Base-by-base conservation (phyloP, 148 eudicot species). In the Oxyria digyna region DNA sequence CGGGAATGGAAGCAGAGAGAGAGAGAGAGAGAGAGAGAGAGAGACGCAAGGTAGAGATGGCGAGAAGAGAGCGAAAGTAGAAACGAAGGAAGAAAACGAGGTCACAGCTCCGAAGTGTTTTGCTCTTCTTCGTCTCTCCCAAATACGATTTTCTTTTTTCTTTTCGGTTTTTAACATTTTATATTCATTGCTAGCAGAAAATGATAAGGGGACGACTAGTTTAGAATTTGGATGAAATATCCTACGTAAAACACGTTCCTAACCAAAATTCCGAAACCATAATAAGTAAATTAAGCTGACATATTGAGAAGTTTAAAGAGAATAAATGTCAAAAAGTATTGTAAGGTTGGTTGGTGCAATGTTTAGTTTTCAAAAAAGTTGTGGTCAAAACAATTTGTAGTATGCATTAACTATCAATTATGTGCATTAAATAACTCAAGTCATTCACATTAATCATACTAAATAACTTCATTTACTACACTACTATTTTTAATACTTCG, bases 31-130 rank as follows among this genome's bases (percentile, higher is more conserved):
- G 54, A 37, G 57, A 72, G 49, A 71, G 32, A 64, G 64, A 17
- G 32, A 67, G 50, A 50, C 71, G 63, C 41, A 54, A 48, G 62
- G 33, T 75, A 71, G 63, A 79, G 71, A 76, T 72, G 80, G 78
- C 54, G 65, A 76, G 68, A 57, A 15, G 37, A 41, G 81, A 75
- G 80, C 27, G 68, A 74, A 73, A 57, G 29, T 74, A 74, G 76
- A 79, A 15, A 59, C 9, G 45, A 76, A 78, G 64, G 69, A 42
- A 78, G 69, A 64, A 70, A 75, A 64, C 49, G 71, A 69, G 67
- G 55, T 54, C 68, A 50, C 67, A 29, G 64, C 70, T 73, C 31
- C 68, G n/a, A 69, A 64, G 72, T 78, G 69, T 71, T 71, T 73
- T 72, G 64, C 67, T 64, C 70, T 32, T 64, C 73, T 17, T 67